Evolutionary conservation across 306 rosid genomes (phyloP).

Genomic region (Alnus glutinosa): DNA sequence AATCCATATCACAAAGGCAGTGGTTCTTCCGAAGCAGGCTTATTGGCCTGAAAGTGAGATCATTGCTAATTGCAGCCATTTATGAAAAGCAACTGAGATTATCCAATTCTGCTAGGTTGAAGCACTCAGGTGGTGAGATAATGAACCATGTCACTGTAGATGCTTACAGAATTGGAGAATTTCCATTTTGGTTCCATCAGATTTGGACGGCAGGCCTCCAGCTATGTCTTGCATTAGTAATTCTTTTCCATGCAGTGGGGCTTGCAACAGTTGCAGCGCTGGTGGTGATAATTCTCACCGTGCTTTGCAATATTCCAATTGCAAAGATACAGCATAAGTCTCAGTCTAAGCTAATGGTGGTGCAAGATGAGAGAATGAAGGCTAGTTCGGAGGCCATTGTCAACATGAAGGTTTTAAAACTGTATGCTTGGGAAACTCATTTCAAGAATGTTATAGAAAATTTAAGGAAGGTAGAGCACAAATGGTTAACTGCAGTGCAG

Average conservation of each 20-base stretch:
- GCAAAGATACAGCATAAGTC: constrained; percentile 73
- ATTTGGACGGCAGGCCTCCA: constrained; percentile 71
- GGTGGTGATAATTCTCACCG: constrained; percentile 58
- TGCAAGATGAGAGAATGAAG: constrained; percentile 75
- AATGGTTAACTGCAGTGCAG: constrained; percentile 51
- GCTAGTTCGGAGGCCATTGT: constrained; percentile 64
- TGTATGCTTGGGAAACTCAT: constrained; percentile 80
- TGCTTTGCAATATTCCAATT: constrained; percentile 65
- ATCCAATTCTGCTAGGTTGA: constrained; percentile 57
- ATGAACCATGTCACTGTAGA: constrained; percentile 78
- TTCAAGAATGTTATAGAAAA: constrained; percentile 51
- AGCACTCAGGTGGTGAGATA: constrained; percentile 78
- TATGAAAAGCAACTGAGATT: constrained; percentile 56
- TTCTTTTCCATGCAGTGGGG: constrained; percentile 62
- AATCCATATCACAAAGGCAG: constrained; percentile 75
- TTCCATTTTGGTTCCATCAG: constrained; percentile 81
- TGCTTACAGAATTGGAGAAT: constrained; percentile 80
- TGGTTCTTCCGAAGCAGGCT: constrained; percentile 68
- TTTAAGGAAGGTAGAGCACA: constrained; percentile 57
- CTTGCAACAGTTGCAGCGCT: constrained; percentile 69
- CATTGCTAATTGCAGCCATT: constrained; percentile 60
- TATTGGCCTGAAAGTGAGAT: constrained; percentile 60
- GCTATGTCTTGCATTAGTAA: constrained; percentile 52
- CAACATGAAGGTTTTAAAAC: constrained; percentile 74
- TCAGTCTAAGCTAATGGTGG: constrained; percentile 62